These are phyloP conservation scores for Jacaranda copaia DNA, from an alignment of 257 asterid species.

Conservation along the genomic window DNA sequence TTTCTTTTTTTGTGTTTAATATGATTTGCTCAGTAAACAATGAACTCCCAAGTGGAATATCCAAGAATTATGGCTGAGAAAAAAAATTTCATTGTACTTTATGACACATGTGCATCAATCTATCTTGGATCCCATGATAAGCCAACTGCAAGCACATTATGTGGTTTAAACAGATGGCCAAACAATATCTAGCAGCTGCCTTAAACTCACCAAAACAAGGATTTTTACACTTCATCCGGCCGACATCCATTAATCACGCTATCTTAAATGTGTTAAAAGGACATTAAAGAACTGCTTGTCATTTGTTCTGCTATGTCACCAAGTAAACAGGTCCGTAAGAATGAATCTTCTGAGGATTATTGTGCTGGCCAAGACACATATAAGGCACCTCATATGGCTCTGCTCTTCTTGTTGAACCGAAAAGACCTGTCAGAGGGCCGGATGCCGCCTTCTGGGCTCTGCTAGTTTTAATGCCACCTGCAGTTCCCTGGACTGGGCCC, in stretches of 20 bases:
- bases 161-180: constrained; percentile 29
- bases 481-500: constrained; percentile 52
- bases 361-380: constrained; percentile 57
- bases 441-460: constrained; percentile 52
- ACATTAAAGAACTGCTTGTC: neutral
- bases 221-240: neutral
- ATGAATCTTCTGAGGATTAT: constrained; percentile 46
- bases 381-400: constrained; percentile 60
- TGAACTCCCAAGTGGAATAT: no score
- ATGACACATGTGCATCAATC: constrained; percentile 6
- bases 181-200: constrained; percentile 20
- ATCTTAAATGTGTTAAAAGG: constrained; percentile 1
- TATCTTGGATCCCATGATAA: constrained; percentile 21
- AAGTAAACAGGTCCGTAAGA: constrained; percentile 80
- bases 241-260: constrained; percentile 30
- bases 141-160: constrained; percentile 37
- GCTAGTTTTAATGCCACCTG: constrained; percentile 11
- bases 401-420: constrained; percentile 40
- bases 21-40: neutral
- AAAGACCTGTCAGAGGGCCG: constrained; percentile 61
- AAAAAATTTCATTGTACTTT: no score
- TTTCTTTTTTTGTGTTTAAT: neutral
- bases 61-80: no score
- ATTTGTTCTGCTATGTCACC: constrained; percentile 56
- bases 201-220: constrained; percentile 10